These are phyloP conservation scores for Paxillus rubicundulus DNA, from an alignment of 768 basidiomycete genomes.

Conservation along the genomic window DNA sequence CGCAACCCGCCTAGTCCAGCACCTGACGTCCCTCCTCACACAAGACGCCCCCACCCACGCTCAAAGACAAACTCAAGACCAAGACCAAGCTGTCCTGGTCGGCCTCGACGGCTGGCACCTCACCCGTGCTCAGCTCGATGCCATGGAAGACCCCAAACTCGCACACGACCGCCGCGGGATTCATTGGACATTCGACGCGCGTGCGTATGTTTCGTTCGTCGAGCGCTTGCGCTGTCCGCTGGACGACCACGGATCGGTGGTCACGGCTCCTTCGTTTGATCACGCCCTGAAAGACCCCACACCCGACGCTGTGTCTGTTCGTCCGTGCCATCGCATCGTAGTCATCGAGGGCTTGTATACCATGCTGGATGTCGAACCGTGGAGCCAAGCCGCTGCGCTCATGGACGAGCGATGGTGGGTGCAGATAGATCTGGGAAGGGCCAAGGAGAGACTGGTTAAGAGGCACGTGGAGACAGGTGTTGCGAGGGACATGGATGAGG, in stretches of 20 bases:
- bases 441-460: constrained; percentile 56
- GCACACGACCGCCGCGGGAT: constrained; percentile 81
- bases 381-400: constrained; percentile 59
- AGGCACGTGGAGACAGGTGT: constrained; percentile 82
- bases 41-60: background rate
- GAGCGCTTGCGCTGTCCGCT: constrained; percentile 45
- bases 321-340: constrained; percentile 69
- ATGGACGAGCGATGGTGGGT: constrained; percentile 84
- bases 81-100: constrained; percentile 55
- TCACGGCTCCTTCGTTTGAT: constrained; percentile 80
- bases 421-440: constrained; percentile 53
- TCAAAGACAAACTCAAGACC: background rate
- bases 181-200: constrained; percentile 88
- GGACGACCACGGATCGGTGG: constrained; percentile 19
- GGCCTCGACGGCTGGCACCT: constrained; percentile 94
- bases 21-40: constrained; percentile 46
- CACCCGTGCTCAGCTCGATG: constrained; percentile 72
- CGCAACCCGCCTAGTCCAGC: constrained; percentile 53
- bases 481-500: constrained; percentile 60
- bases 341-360: constrained; percentile 91
- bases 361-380: constrained; percentile 69
- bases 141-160: constrained; percentile 68
- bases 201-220: constrained; percentile 69
- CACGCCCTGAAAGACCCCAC: constrained; percentile 87
- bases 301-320: constrained; percentile 54